Evolutionary conservation across 2,329 filamentous ascomycete species (phyloP).

Genomic region (Aspergillus sp.): DNA sequence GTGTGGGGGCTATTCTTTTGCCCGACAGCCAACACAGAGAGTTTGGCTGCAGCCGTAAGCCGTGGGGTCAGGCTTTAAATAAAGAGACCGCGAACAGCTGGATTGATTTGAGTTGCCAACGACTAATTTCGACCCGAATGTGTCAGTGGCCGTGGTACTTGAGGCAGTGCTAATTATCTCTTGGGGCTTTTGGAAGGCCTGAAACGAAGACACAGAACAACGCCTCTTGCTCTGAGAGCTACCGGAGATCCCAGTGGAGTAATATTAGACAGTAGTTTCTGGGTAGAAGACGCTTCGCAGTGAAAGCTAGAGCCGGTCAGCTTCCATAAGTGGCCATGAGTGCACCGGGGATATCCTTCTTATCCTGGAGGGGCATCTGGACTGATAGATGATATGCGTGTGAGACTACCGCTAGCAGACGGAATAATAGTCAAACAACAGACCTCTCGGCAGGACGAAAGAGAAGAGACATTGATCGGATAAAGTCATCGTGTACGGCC

Average conservation of each 20-base stretch:
- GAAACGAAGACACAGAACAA: background rate
- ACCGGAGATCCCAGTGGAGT: background rate
- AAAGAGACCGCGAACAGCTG: background rate
- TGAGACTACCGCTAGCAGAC: background rate
- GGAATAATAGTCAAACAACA: background rate
- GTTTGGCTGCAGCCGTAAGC: background rate
- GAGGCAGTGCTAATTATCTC: background rate
- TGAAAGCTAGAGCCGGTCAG: background rate
- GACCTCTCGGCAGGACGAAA: background rate
- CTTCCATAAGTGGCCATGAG: background rate
- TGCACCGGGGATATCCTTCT: background rate
- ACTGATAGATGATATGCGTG: background rate
- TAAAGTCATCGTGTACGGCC: background rate
- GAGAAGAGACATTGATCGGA: background rate
- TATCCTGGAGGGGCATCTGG: conserved; percentile 6
- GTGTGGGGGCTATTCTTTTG: background rate
- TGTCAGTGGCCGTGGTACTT: background rate
- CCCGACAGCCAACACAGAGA: background rate
- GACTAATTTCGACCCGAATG: background rate
- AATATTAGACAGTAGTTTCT: background rate
- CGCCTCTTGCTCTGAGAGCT: background rate
- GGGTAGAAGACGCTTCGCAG: background rate
- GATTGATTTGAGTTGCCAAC: background rate
- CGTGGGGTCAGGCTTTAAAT: background rate
- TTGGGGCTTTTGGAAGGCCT: background rate